Evolutionary conservation across 192 early-diverging fungal species (phyloP).

Genomic region (Podila horticola): DNA sequence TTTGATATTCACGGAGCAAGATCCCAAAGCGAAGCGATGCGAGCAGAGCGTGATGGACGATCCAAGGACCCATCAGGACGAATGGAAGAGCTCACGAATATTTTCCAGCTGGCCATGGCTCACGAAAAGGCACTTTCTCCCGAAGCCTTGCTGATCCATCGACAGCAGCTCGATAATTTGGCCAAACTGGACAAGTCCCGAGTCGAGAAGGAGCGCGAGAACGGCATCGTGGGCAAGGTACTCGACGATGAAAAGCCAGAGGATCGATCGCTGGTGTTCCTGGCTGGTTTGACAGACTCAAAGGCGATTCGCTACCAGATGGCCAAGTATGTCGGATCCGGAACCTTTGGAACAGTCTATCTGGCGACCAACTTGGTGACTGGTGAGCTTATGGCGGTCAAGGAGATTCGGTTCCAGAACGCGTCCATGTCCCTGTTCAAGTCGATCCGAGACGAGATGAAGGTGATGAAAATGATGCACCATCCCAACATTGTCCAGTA

Average conservation of each 20-base stretch:
- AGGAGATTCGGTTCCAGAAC: constrained; percentile 89
- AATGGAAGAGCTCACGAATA: constrained; percentile 35
- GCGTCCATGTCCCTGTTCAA: constrained; percentile 69
- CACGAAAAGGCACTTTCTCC: constrained; percentile 46
- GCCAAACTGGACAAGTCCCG: constrained; percentile 65
- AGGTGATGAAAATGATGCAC: constrained; percentile 88
- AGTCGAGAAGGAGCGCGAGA: constrained; percentile 51
- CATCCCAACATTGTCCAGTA: constrained; percentile 93
- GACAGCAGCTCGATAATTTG: constrained; percentile 46
- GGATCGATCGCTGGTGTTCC: constrained; percentile 79
- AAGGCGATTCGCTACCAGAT: constrained; percentile 90
- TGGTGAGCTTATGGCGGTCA: constrained; percentile 90
- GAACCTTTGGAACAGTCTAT: constrained; percentile 90
- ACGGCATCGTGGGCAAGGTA: constrained; percentile 75
- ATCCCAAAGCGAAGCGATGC: constrained; percentile 49
- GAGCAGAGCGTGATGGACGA: constrained; percentile 40
- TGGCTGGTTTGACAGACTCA: constrained; percentile 80
- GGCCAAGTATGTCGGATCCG: constrained; percentile 85
- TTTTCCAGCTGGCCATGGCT: constrained; percentile 43
- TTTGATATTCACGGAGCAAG: constrained; percentile 83
- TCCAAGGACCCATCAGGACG: constrained; percentile 26
- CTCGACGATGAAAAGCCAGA: constrained; percentile 81
- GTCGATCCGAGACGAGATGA: constrained; percentile 91
- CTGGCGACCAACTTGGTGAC: constrained; percentile 85
- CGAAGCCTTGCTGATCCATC: constrained; percentile 37